phyloP scores from a whole-genome alignment of 768 basidiomycete genomes.

The Dioszegia hungarica region DNA sequence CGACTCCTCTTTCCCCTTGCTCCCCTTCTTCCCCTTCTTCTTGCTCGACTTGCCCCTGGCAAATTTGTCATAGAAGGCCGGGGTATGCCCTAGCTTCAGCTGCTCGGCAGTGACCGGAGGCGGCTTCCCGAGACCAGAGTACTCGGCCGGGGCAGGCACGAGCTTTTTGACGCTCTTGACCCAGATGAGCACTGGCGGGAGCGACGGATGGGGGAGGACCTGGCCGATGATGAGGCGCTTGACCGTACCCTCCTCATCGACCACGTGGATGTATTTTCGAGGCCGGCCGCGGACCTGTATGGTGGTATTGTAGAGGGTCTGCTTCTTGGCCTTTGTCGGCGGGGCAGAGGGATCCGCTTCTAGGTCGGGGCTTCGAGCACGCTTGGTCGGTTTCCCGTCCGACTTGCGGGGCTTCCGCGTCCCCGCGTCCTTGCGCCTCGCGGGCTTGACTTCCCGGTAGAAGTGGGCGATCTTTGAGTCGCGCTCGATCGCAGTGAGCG shows the following conservation, averaged over 20 bases:
- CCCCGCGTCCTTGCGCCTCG: not conserved
- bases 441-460: too few relatives aligned
- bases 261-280: constrained; percentile 43
- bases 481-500: too few relatives aligned
- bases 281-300: constrained; percentile 39
- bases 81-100: constrained; percentile 23
- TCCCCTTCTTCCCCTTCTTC: constrained; percentile 4
- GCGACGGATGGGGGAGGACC: constrained; percentile 26
- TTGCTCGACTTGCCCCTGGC: constrained; percentile 10
- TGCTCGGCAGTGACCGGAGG: constrained; percentile 16
- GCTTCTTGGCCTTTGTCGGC: not conserved
- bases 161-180: constrained; percentile 24
- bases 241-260: constrained; percentile 41
- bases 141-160: constrained; percentile 27
- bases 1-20: constrained; percentile 44
- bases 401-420: not conserved
- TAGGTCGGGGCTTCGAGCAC: not conserved
- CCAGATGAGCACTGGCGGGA: constrained; percentile 35
- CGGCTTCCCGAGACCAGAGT: constrained; percentile 30
- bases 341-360: not conserved
- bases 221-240: constrained; percentile 36
- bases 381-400: not conserved
- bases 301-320: constrained; percentile 7
- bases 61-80: constrained; percentile 21
- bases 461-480: too few relatives aligned